Percentiles rank a stretch among this genome's conserved stretches.
Conservation (phyloP, 805 yeast species). For the Starmerella vaccinii region DNA sequence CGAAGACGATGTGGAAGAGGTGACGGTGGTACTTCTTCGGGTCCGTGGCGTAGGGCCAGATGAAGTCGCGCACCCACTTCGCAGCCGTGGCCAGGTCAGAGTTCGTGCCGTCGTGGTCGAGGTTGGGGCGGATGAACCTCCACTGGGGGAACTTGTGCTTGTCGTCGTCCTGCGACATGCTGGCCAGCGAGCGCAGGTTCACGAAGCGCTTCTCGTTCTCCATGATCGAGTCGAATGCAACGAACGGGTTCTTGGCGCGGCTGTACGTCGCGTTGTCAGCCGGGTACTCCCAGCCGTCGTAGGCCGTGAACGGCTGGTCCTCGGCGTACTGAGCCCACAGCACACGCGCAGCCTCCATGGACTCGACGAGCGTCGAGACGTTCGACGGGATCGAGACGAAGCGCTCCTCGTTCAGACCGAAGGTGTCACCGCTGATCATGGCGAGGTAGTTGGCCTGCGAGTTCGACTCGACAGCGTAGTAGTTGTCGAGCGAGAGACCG, state of each 20-base stretch:
- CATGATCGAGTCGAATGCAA: conserved; percentile 36
- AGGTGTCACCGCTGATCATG: conserved; percentile 43
- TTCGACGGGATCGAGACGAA: conserved; percentile 39
- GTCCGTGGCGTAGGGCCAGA: conserved; percentile 33
- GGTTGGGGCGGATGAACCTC: conserved; percentile 45
- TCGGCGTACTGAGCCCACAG: conserved; percentile 49
- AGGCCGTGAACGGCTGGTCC: conserved; percentile 45
- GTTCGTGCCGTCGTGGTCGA: conserved; percentile 46
- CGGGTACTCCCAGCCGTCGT: conserved; percentile 38
- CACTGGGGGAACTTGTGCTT: conserved; percentile 41
- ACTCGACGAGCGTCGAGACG: conserved; percentile 41
- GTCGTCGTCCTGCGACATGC: conserved; percentile 36
- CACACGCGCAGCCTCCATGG: conserved; percentile 38
- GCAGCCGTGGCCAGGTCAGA: conserved; percentile 39
- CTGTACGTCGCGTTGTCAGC: conserved; percentile 39
- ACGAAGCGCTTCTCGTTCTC: conserved; percentile 32
- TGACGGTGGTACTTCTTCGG: conserved; percentile 41
- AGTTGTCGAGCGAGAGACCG: conserved; percentile 41
- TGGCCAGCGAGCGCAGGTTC: conserved; percentile 41
- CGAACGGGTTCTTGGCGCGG: conserved; percentile 45
- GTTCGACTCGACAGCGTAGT: conserved; percentile 45
- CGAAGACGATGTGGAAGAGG: conserved; percentile 41
- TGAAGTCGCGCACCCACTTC: conserved; percentile 38
- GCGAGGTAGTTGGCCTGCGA: conserved; percentile 47
- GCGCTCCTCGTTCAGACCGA: conserved; percentile 39